Evolutionary conservation across 495 filamentous ascomycete species (phyloP), one percentile per base, ranked within the genome.

Genomic region (Neurospora sp.): DNA sequence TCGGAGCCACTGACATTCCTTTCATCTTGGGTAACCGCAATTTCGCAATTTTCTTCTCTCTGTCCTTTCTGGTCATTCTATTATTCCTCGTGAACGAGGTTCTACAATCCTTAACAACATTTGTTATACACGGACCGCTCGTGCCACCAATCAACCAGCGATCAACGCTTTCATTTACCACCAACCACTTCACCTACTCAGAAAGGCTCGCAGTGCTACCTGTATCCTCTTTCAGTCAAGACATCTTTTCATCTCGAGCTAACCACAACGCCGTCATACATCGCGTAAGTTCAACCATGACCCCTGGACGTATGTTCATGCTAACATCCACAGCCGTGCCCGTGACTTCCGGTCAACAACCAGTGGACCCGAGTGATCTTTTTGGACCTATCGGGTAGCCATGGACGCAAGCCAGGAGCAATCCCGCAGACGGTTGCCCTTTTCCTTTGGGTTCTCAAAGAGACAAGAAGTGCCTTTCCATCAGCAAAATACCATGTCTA

Each of bases 381-480:
- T 75, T 75, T 44, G 73, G 68, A 73, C 45, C 69, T 75, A 70
- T 70, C 70, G 73, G 53, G 73, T 74, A 78, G 77, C 70, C 72
- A 85, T 85, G 83, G 81, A 84, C 75, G 78, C 82, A 69, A 75
- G 59, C 72, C 82, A 84, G 68, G 73, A 80, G 40, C 82, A 83
- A 35, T 35, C 53, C 53, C 53, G 53, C 27, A 65, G 53, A 65
- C 53, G 53, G 14, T 18, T 65, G 27, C 53, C 53, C 12, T 65
- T 65, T 18, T 65, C 53, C 53, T 65, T 65, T 37, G 53, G 53
- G 53, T 65, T 65, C 53, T 35, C 27, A 37, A 65, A 65, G 53
- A 74, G 79, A 39, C 80, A 80, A 77, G 80, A 83, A 70, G 77
- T 78, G 39, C 78, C 80, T 44, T 77, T 65, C 14, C 53, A 65